Evolutionary conservation across 78 protist genomes (phyloP).

Genomic region (Mastigamoeba balamuthi): DNA sequence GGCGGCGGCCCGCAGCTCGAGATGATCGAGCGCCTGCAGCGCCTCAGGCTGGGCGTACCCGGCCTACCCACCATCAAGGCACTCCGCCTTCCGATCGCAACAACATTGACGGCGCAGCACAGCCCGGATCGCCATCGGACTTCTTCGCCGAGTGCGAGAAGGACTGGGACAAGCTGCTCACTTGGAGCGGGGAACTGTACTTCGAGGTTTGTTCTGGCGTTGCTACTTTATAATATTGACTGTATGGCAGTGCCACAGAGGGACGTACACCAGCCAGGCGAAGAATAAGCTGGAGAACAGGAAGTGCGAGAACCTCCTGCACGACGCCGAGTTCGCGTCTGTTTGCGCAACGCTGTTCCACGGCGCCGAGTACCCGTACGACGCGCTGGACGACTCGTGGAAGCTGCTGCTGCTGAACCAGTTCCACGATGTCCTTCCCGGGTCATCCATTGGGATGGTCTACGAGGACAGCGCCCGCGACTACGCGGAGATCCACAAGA

Average conservation of each 20-base stretch:
- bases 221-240: background rate
- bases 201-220: too few species aligned
- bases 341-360: background rate
- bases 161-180: constrained; percentile 6
- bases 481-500: constrained; percentile 16
- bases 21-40: constrained; percentile 42
- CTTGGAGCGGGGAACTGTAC: constrained; percentile 60
- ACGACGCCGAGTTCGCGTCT: constrained; percentile 22
- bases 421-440: constrained; percentile 78
- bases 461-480: constrained; percentile 27
- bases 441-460: constrained; percentile 41
- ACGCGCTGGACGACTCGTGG: constrained; percentile 20
- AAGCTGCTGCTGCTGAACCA: constrained; percentile 55
- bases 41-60: background rate
- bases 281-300: constrained; percentile 41
- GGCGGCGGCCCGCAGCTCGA: constrained; percentile 64
- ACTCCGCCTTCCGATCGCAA: too few species aligned
- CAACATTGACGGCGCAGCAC: too few species aligned
- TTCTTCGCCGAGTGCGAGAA: constrained; percentile 18
- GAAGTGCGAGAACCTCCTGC: constrained; percentile 34
- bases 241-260: constrained; percentile 62
- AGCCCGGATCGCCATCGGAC: constrained; percentile 1
- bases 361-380: background rate
- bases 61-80: constrained; percentile 4
- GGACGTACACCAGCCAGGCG: constrained; percentile 71